phyloP scores from a whole-genome alignment of 2,329 filamentous ascomycete genomes.

The Nigrograna mackinnonii region DNA sequence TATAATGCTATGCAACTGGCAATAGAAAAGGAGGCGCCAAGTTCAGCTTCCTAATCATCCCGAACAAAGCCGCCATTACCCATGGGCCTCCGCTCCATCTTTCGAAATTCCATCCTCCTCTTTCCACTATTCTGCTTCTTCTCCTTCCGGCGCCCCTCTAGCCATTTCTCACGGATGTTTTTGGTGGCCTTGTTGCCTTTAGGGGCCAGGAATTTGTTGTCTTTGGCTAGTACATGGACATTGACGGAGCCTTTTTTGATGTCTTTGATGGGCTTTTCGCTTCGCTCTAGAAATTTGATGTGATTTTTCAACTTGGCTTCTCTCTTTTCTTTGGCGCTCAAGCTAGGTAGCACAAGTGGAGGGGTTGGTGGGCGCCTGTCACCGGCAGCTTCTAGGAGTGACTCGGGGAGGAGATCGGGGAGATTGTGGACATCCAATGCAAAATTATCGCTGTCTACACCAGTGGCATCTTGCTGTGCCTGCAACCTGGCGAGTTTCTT shows the following conservation, averaged over 20 bases:
- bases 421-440: constrained; percentile 41
- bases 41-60: no score
- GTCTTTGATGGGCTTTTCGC: constrained; percentile 54
- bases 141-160: constrained; percentile 43
- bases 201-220: constrained; percentile 46
- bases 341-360: constrained; percentile 29
- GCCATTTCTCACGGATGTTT: constrained; percentile 45
- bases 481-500: constrained; percentile 7
- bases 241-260: constrained; percentile 52
- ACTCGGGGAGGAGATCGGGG: constrained; percentile 55
- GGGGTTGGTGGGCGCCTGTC: constrained; percentile 49
- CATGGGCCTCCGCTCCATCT: constrained; percentile 32
- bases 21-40: no score
- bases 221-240: constrained; percentile 52
- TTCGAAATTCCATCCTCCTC: constrained; percentile 18
- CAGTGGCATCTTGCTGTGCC: constrained; percentile 6
- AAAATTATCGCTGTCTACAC: constrained; percentile 8
- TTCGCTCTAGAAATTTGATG: constrained; percentile 52
- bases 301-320: constrained; percentile 52
- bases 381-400: constrained; percentile 53
- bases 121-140: constrained; percentile 20
- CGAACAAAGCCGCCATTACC: constrained; percentile 33
- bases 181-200: constrained; percentile 43
- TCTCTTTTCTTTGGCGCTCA: constrained; percentile 32
- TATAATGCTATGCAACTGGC: no score